Conservation (phyloP, 306 rosid genomes). For the Gastrolobium bilobum region DNA sequence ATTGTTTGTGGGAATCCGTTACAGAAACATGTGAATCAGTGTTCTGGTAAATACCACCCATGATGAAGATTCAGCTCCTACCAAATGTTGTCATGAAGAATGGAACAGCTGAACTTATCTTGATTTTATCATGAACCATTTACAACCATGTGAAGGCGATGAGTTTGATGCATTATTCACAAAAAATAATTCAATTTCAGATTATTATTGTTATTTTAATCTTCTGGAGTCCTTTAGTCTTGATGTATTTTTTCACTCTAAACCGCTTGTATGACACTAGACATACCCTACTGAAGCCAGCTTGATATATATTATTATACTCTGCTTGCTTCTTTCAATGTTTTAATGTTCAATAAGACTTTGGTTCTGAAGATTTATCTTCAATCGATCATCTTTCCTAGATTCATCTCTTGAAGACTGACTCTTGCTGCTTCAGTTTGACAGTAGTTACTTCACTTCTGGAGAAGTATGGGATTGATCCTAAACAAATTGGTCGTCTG, state of each 20-base stretch:
- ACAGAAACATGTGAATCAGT: slow-evolving; percentile 16
- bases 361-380: neutral
- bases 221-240: slow-evolving; percentile 13
- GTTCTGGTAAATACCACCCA: slow-evolving; percentile 6
- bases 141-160: slow-evolving; percentile 9
- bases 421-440: slow-evolving; percentile 69
- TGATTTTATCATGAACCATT: neutral
- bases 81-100: slow-evolving; percentile 27
- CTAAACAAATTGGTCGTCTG: slow-evolving; percentile 85
- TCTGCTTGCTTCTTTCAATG: slow-evolving; percentile 27
- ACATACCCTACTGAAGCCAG: neutral
- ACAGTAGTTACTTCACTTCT: slow-evolving; percentile 83
- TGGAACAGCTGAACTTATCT: slow-evolving; percentile 4
- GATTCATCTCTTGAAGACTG: slow-evolving; percentile 27
- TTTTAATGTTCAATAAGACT: slow-evolving; percentile 3
- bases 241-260: slow-evolving; percentile 10
- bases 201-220: neutral
- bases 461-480: slow-evolving; percentile 79
- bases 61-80: slow-evolving; percentile 25
- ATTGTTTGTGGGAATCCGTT: neutral
- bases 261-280: slow-evolving; percentile 3
- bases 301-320: neutral
- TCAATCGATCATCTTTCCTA: neutral
- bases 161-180: slow-evolving; percentile 5
- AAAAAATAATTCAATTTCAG: neutral